phyloP scores from a whole-genome alignment of 257 asterid genomes.

The Vinca minor region DNA sequence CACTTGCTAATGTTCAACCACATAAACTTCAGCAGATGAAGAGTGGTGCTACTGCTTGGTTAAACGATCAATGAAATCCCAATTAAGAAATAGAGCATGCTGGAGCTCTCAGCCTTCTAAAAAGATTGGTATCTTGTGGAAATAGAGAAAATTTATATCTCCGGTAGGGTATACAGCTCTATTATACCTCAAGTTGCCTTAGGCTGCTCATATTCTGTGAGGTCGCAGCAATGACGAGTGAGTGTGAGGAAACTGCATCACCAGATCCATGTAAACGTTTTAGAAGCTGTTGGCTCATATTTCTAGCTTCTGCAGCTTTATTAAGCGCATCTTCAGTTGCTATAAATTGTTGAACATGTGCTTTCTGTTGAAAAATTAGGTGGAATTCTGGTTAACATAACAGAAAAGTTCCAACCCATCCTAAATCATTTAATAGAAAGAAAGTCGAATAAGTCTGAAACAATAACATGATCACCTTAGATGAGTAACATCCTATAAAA shows the following conservation, averaged over 20 bases:
- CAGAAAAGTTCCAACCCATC: neutral
- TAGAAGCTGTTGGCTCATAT: conserved; percentile 62
- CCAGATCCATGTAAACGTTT: conserved; percentile 82
- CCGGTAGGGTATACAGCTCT: conserved; percentile 1
- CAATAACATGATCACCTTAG: neutral
- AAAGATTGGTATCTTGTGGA: too few species aligned
- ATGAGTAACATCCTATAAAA: neutral
- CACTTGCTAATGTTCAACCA: too few species aligned
- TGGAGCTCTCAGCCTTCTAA: too few species aligned
- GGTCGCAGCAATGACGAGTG: conserved; percentile 50
- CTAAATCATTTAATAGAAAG: neutral
- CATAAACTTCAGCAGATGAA: too few species aligned
- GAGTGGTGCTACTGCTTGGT: too few species aligned
- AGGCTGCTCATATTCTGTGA: conserved; percentile 98
- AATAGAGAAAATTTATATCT: neutral
- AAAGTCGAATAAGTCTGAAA: neutral
- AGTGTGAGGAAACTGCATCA: conserved; percentile 62
- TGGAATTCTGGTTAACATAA: neutral
- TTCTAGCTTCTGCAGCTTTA: conserved; percentile 96
- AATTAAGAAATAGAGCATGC: too few species aligned
- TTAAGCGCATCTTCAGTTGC: conserved; percentile 97
- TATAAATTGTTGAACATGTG: conserved; percentile 95
- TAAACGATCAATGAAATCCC: too few species aligned
- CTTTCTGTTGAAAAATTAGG: conserved; percentile 57
- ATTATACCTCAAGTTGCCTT: conserved; percentile 96